Evolutionary conservation across 2,329 filamentous ascomycete species (phyloP).

Genomic region (Epichloe sp.): DNA sequence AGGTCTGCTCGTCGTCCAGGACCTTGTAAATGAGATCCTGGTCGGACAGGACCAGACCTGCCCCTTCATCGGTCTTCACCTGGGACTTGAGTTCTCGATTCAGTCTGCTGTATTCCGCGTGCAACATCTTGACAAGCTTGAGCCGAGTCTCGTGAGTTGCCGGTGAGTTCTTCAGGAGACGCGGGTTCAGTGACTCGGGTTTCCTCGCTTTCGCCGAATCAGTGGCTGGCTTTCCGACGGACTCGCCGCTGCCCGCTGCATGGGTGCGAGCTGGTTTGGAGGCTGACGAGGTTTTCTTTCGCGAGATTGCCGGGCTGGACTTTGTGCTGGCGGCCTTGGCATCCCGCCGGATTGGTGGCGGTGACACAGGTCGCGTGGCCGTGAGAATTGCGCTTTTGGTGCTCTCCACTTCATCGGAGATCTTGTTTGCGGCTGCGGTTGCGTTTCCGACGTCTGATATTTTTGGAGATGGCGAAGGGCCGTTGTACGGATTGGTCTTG

Average conservation of each 20-base stretch:
- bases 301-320: neutral
- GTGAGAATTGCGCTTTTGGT: conserved; percentile 5
- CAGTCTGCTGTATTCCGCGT: conserved; percentile 52
- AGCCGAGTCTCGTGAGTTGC: conserved; percentile 43
- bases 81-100: conserved; percentile 48
- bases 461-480: neutral
- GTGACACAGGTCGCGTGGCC: conserved; percentile 19
- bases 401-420: neutral
- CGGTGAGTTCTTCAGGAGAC: conserved; percentile 45
- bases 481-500: conserved; percentile 12
- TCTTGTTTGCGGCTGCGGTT: neutral
- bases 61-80: conserved; percentile 27
- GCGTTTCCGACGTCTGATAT: neutral
- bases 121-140: conserved; percentile 47
- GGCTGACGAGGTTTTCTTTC: neutral
- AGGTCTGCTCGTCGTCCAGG: conserved; percentile 66
- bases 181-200: conserved; percentile 51
- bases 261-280: neutral
- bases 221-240: neutral
- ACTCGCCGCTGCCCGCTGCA: neutral
- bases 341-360: conserved; percentile 15
- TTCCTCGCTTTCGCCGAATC: conserved; percentile 9
- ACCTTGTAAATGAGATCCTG: conserved; percentile 56
- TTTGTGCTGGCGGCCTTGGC: conserved; percentile 7
- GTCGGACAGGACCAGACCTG: conserved; percentile 40